A percentile compares a stretch with the other conserved stretches of the same genome.
phyloP scores from a whole-genome alignment of 805 yeast genomes.

The Lachancea cidri region DNA sequence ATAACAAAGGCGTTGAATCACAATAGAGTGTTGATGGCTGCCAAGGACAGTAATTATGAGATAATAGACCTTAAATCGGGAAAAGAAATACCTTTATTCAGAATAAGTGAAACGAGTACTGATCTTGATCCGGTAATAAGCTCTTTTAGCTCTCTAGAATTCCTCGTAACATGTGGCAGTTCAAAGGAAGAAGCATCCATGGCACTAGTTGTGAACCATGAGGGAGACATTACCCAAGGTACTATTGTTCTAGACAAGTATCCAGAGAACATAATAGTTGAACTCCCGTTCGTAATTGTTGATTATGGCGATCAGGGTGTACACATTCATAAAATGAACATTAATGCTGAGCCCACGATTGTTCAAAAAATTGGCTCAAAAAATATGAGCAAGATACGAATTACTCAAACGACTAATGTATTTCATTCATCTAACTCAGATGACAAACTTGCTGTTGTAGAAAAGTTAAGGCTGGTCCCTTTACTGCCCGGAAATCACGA shows the following conservation, averaged over 20 bases:
- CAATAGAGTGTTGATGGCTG: slow-evolving; percentile 14
- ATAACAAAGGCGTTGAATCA: slow-evolving; percentile 16
- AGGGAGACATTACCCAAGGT: slow-evolving; percentile 31
- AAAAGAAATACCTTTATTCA: slow-evolving; percentile 22
- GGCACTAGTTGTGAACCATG: slow-evolving; percentile 27
- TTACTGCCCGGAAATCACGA: slow-evolving; percentile 14
- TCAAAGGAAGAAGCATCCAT: slow-evolving; percentile 23
- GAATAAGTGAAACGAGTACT: slow-evolving; percentile 23
- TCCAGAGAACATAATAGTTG: slow-evolving; percentile 20
- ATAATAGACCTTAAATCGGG: slow-evolving; percentile 17
- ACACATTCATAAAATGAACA: slow-evolving; percentile 11
- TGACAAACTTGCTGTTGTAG: slow-evolving; percentile 14
- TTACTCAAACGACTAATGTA: slow-evolving; percentile 13
- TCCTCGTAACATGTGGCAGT: slow-evolving; percentile 29
- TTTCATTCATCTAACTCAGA: slow-evolving; percentile 10
- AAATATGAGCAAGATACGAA: slow-evolving; percentile 4
- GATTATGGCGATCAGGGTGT: slow-evolving; percentile 12
- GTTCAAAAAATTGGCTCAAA: slow-evolving; percentile 13
- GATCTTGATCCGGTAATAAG: slow-evolving; percentile 23
- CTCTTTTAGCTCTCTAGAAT: slow-evolving; percentile 15
- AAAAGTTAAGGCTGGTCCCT: slow-evolving; percentile 23
- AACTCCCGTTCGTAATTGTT: slow-evolving; percentile 24
- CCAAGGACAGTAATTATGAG: slow-evolving; percentile 23
- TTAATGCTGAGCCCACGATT: slow-evolving; percentile 16
- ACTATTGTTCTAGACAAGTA: slow-evolving; percentile 26